A percentile compares a stretch with the other conserved stretches of the same genome.
phyloP scores from a whole-genome alignment of 106 monocot species.

The Apostasia ramifera region DNA sequence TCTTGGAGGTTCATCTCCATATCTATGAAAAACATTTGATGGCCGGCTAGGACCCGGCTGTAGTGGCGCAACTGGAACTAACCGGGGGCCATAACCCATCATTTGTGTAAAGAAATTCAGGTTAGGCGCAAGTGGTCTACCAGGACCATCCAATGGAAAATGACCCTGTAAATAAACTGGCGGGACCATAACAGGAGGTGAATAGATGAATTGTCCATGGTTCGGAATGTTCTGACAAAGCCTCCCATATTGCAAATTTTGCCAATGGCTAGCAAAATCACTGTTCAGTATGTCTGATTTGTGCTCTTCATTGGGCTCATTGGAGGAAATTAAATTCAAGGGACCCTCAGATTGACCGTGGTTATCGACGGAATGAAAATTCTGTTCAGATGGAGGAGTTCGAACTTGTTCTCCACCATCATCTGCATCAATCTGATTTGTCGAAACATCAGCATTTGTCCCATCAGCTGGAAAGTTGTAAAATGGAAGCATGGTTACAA shows the following conservation, averaged over 20 bases:
- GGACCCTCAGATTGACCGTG: constrained; percentile 24
- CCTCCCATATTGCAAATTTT: constrained; percentile 65
- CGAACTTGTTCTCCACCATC: constrained; percentile 22
- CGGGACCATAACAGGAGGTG: constrained; percentile 31
- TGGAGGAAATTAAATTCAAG: constrained; percentile 16
- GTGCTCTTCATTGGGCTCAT: constrained; percentile 27
- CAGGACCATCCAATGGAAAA: constrained; percentile 52
- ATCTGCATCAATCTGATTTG: constrained; percentile 28
- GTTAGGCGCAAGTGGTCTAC: constrained; percentile 47
- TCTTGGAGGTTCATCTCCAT: constrained; percentile 58
- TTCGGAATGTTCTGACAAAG: constrained; percentile 43
- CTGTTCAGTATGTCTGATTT: constrained; percentile 68
- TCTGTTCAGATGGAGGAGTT: constrained; percentile 14
- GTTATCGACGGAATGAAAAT: constrained; percentile 23
- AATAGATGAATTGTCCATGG: constrained; percentile 24
- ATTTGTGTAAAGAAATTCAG: constrained; percentile 34
- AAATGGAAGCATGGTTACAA: constrained; percentile 29
- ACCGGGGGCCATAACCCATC: constrained; percentile 34
- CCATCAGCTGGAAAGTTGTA: constrained; percentile 30
- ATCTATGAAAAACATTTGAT: constrained; percentile 32
- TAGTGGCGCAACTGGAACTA: constrained; percentile 53
- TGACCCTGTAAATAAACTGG: constrained; percentile 47
- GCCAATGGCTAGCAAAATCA: constrained; percentile 61
- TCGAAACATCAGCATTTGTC: constrained; percentile 27
- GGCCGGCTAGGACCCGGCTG: constrained; percentile 42